A percentile compares a stretch with the other conserved stretches of the same genome.
phyloP scores from a whole-genome alignment of 2,329 filamentous ascomycete genomes.

The Trichoderma sp. region DNA sequence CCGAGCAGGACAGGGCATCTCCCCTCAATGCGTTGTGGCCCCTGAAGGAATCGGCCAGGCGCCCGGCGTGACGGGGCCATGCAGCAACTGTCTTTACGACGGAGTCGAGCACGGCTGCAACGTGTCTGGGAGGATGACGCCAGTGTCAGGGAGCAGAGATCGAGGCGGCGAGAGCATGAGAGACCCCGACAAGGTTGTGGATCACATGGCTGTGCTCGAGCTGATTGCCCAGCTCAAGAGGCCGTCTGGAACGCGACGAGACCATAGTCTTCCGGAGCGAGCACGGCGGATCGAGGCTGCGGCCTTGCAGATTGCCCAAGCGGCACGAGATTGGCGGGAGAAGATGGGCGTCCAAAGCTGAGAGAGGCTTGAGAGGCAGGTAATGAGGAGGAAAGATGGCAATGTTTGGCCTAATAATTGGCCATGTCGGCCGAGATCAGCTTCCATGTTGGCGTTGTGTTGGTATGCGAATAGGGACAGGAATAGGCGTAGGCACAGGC shows the following conservation, averaged over 20 bases:
- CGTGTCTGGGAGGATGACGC: conserved; percentile 23
- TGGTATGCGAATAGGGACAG: background rate
- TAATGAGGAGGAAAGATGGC: background rate
- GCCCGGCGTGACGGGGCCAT: conserved; percentile 25
- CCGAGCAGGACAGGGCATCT: conserved; percentile 31
- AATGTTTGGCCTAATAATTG: conserved; percentile 20
- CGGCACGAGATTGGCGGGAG: conserved; percentile 33
- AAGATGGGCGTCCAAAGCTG: conserved; percentile 27
- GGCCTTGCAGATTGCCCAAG: conserved; percentile 32
- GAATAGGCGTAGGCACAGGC: background rate
- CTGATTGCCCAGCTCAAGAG: conserved; percentile 32
- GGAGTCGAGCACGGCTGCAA: conserved; percentile 25
- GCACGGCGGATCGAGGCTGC: conserved; percentile 33
- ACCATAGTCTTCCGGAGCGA: conserved; percentile 30
- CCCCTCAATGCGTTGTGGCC: conserved; percentile 32
- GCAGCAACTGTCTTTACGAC: conserved; percentile 34
- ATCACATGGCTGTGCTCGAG: conserved; percentile 35
- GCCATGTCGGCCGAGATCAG: conserved; percentile 15
- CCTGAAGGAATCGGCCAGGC: conserved; percentile 25
- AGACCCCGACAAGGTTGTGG: conserved; percentile 30
- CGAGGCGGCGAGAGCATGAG: conserved; percentile 25
- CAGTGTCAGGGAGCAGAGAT: conserved; percentile 25
- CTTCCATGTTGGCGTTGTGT: conserved; percentile 14
- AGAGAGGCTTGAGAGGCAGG: conserved; percentile 4
- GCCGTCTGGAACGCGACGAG: conserved; percentile 27